Evolutionary conservation across 495 filamentous ascomycete genomes (phyloP), one percentile per base, ranked within the genome.

Genomic region (Apodospora peruviana): DNA sequence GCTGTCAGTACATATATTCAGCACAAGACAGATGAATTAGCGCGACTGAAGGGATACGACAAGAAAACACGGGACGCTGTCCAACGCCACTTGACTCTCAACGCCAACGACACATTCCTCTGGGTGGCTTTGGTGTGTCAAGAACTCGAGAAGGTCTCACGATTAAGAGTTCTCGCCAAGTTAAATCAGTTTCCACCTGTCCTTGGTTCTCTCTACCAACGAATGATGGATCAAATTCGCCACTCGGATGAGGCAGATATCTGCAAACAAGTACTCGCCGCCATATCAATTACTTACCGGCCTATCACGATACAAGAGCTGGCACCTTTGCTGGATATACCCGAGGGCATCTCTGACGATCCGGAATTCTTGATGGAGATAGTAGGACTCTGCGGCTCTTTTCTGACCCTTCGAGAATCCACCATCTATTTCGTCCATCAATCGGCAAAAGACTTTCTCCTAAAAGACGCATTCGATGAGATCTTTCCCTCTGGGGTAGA

Each of bases 361-460:
- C 9, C 20, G 12, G 17, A 45, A 21, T 16, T 9, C 3, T 2
- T 58, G n/a, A n/a, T n/a, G n/a, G n/a, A n/a, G 20, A 38, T 61
- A 25, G 52, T 65, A 37, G 40, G 19, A 14, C 29, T 44, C 27
- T 69, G 66, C 35, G 67, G 59, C 19, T 68, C 66, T 22, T 65
- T 68, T 45, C 48, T 69, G 1, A 59, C 50, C 1, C 16, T 69
- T 12, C 58, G 59, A 9, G 46, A 65, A 11, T n/a, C 53, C 14
- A 55, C 27, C 1, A 52, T 76, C 24, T 56, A 49, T 25, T 58
- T 73, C n/a, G 51, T 76, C 12, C 67, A 76, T 55, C 69, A 72
- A 51, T 76, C 72, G 9, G 71, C 59, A 9, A 69, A 68, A 27
- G 70, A 75, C 25, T 73, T 58, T 49, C 45, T 75, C 2, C 14